Conservation (phyloP, 1,284 basidiomycete species). For the Ustilago shanxiensis region DNA sequence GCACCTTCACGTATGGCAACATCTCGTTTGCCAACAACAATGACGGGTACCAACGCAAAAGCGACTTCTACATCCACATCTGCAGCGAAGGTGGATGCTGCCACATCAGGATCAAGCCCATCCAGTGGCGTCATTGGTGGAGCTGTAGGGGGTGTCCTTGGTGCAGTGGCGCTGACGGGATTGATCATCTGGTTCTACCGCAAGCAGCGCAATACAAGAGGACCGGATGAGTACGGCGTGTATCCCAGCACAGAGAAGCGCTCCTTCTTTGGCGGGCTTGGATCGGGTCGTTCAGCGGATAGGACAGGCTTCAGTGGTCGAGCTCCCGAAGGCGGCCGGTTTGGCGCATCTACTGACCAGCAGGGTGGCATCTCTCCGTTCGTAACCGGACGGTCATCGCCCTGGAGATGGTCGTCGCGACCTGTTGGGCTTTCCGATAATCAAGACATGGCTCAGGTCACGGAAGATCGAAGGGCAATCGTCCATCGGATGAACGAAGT, state of each 20-base stretch:
- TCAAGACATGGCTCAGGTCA: slow-evolving; percentile 14
- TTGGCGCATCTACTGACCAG: slow-evolving; percentile 33
- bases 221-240: slow-evolving; percentile 46
- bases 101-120: neutral
- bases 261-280: slow-evolving; percentile 30
- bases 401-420: slow-evolving; percentile 29
- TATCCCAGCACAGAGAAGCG: slow-evolving; percentile 33
- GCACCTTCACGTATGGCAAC: slow-evolving; percentile 32
- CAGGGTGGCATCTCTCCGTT: slow-evolving; percentile 49
- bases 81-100: slow-evolving; percentile 21
- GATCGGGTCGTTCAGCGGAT: slow-evolving; percentile 22
- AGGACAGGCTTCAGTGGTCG: slow-evolving; percentile 7
- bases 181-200: slow-evolving; percentile 21
- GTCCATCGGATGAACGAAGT: slow-evolving; percentile 24
- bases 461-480: slow-evolving; percentile 22
- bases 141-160: slow-evolving; percentile 30
- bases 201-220: slow-evolving; percentile 13
- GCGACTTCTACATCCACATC: slow-evolving; percentile 10
- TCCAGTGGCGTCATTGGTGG: slow-evolving; percentile 36
- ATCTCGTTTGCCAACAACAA: neutral
- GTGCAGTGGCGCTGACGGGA: slow-evolving; percentile 20
- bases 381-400: slow-evolving; percentile 29
- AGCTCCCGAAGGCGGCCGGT: slow-evolving; percentile 1
- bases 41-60: slow-evolving; percentile 10
- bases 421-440: slow-evolving; percentile 17